Percentiles rank a stretch among this genome's conserved stretches.
Conservation (phyloP, 805 yeast genomes). For the Teunomyces pallodes region DNA sequence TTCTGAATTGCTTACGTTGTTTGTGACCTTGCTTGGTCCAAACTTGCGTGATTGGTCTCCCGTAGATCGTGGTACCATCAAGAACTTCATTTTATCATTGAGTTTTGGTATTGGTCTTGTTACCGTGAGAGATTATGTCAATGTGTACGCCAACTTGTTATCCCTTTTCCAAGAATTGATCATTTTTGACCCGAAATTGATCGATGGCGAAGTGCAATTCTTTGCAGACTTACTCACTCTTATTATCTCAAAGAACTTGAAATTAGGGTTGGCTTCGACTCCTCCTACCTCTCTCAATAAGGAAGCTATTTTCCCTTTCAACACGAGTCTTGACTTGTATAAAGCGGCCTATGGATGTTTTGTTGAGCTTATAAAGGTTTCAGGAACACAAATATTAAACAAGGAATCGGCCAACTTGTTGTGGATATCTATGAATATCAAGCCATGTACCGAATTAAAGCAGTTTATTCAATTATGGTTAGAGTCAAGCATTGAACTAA, state of each 20-base stretch:
- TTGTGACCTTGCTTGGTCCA: conserved; percentile 40
- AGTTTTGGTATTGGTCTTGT: conserved; percentile 32
- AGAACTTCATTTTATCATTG: conserved; percentile 25
- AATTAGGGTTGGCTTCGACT: conserved; percentile 30
- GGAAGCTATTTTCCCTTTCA: conserved; percentile 44
- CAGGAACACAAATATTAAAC: conserved; percentile 43
- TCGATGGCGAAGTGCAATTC: conserved; percentile 31
- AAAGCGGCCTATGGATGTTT: conserved; percentile 54
- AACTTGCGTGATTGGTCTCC: conserved; percentile 22
- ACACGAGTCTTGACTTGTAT: conserved; percentile 40
- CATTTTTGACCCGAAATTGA: conserved; percentile 35
- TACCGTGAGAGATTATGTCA: conserved; percentile 24
- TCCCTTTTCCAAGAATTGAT: conserved; percentile 34
- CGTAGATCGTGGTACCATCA: conserved; percentile 19
- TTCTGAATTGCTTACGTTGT: conserved; percentile 25
- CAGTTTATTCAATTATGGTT: conserved; percentile 60
- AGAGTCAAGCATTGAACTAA: conserved; percentile 43
- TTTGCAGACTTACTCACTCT: conserved; percentile 25
- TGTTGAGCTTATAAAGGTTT: conserved; percentile 54
- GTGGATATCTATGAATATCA: conserved; percentile 57
- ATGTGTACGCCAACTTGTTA: conserved; percentile 23
- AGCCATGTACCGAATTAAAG: conserved; percentile 45
- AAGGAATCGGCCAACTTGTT: conserved; percentile 49
- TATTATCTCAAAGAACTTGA: conserved; percentile 34
- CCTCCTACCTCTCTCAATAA: conserved; percentile 38